Conservation (phyloP, 257 asterid species). For the Linderniella brevidens region DNA sequence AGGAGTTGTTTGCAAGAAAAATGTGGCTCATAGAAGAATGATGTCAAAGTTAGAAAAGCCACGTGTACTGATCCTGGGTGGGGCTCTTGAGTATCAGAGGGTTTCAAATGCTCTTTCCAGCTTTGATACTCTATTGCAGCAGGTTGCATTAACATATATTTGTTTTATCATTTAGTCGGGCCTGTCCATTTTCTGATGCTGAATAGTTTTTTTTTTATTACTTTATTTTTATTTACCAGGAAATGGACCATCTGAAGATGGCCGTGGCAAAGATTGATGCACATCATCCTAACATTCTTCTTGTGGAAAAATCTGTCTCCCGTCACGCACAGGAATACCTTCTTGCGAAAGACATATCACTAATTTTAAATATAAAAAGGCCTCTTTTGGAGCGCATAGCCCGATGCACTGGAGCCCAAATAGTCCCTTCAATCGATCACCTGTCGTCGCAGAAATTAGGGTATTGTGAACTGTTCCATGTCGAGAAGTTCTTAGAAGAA, state of each 20-base stretch:
- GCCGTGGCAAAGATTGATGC: constrained; percentile 86
- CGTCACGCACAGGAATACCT: constrained; percentile 91
- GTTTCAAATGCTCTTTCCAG: constrained; percentile 88
- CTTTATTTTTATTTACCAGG: constrained; percentile 30
- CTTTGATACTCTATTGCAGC: constrained; percentile 88
- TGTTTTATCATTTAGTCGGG: constrained; percentile 6
- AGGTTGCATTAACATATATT: constrained; percentile 31
- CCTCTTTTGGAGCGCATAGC: constrained; percentile 86
- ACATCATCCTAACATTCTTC: constrained; percentile 68
- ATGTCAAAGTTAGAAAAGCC: constrained; percentile 70
- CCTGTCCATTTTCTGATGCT: neutral
- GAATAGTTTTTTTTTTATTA: constrained; percentile 13
- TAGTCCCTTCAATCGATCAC: constrained; percentile 79
- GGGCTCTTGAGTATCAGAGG: constrained; percentile 93
- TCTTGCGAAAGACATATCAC: constrained; percentile 73
- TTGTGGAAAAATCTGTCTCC: constrained; percentile 96
- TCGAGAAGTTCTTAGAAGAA: constrained; percentile 62
- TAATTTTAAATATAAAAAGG: constrained; percentile 69
- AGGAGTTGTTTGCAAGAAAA: constrained; percentile 93
- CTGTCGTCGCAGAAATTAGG: constrained; percentile 73
- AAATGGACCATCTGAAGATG: constrained; percentile 98
- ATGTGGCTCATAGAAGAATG: constrained; percentile 92
- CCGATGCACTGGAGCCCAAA: constrained; percentile 79
- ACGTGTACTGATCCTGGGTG: constrained; percentile 76
- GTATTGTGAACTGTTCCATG: constrained; percentile 71